Conservation (phyloP, 1,139 yeast species). For the Blastobotrys indianensis region DNA sequence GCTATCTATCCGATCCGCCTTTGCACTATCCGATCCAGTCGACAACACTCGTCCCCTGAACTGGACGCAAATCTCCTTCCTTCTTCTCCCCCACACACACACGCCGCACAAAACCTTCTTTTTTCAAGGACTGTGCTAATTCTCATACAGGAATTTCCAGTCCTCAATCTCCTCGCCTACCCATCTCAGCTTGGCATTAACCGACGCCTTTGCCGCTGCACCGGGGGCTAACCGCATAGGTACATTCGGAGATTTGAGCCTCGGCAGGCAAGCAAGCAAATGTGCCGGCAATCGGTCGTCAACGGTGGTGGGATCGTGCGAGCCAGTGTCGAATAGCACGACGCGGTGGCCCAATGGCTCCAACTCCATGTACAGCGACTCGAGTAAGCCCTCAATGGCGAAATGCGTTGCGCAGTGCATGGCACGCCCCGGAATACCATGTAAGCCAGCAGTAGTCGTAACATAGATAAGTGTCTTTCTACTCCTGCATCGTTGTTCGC, state of each 20-base stretch:
- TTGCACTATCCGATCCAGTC: too few relatives aligned
- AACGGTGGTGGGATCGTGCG: slow-evolving; percentile 4
- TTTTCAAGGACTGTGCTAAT: too few relatives aligned
- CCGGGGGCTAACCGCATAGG: slow-evolving; percentile 26
- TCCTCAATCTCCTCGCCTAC: slow-evolving; percentile 36
- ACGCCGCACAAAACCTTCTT: too few relatives aligned
- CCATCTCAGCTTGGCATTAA: slow-evolving; percentile 30
- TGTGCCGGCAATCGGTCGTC: slow-evolving; percentile 8
- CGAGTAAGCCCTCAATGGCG: slow-evolving; percentile 24
- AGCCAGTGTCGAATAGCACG: slow-evolving; percentile 12
- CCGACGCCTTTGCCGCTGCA: slow-evolving; percentile 21
- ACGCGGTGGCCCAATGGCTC: slow-evolving; percentile 7
- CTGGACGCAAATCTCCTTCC: too few relatives aligned
- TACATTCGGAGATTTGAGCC: slow-evolving; percentile 24
- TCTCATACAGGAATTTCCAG: slow-evolving; percentile 31
- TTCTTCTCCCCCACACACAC: too few relatives aligned
- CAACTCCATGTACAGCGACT: slow-evolving; percentile 15
- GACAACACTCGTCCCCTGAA: too few relatives aligned
- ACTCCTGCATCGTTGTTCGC: not conserved
- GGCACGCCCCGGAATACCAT: slow-evolving; percentile 19
- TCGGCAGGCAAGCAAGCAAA: slow-evolving; percentile 24
- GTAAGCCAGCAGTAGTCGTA: slow-evolving; percentile 7
- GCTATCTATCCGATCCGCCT: too few relatives aligned
- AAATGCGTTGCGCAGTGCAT: slow-evolving; percentile 19
- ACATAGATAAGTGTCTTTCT: not conserved